A percentile compares a stretch with the other conserved stretches of the same genome.
Evolutionary conservation across 2,329 filamentous ascomycete species (phyloP).

Genomic region (Chaetomium olivaceum): DNA sequence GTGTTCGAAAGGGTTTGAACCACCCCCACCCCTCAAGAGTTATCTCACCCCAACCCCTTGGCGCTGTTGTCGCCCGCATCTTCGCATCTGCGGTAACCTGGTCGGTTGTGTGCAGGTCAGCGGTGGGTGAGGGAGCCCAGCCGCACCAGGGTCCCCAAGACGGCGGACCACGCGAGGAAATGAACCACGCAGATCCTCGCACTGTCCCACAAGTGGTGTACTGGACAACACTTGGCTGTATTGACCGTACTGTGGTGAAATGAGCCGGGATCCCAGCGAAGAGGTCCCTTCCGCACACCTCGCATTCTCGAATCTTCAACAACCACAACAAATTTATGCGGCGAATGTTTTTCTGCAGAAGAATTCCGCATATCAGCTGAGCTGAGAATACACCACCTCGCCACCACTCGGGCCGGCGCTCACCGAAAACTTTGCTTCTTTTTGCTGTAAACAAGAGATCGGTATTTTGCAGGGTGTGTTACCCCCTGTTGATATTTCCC

Average conservation of each 20-base stretch:
- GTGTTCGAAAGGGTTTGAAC: not conserved
- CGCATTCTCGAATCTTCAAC: not conserved
- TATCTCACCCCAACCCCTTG: slow-evolving; percentile 4
- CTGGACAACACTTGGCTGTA: not conserved
- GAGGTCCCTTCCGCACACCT: not conserved
- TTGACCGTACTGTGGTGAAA: not conserved
- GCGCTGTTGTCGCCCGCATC: slow-evolving; percentile 16
- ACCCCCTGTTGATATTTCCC: not conserved
- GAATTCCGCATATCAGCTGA: not conserved
- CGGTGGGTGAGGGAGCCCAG: slow-evolving; percentile 12
- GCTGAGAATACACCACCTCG: not conserved
- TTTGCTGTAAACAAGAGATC: not conserved
- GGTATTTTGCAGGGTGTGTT: not conserved
- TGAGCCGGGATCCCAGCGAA: not conserved
- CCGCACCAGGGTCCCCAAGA: slow-evolving; percentile 7
- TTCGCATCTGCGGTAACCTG: slow-evolving; percentile 8
- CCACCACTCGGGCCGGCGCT: not conserved
- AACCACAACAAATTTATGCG: not conserved
- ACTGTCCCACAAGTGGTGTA: not conserved
- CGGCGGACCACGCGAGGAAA: not conserved
- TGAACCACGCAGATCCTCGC: slow-evolving; percentile 6
- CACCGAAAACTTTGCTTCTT: not conserved
- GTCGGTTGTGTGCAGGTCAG: not conserved
- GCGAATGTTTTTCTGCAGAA: not conserved
- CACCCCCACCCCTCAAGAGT: slow-evolving; percentile 3